Percentiles rank a stretch among this genome's conserved stretches.
Conservation (phyloP, 2,329 filamentous ascomycete genomes). For the Keithomyces neogunnii region DNA sequence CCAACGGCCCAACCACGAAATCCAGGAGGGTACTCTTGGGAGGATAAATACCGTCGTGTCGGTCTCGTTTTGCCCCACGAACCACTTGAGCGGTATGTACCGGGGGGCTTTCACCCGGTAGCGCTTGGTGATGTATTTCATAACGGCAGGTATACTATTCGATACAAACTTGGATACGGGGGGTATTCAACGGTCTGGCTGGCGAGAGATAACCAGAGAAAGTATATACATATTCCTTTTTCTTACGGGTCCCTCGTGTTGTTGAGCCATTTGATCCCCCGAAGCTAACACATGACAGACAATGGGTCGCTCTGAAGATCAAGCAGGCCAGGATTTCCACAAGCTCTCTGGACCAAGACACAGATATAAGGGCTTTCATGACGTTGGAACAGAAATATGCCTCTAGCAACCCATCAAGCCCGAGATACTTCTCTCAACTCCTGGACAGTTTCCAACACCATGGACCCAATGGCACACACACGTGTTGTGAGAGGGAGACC, state of each 20-base stretch:
- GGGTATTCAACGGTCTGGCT: too few species aligned
- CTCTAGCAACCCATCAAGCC: not conserved
- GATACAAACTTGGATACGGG: too few species aligned
- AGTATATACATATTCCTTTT: not conserved
- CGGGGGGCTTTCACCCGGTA: too few species aligned
- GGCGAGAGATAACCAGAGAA: not conserved
- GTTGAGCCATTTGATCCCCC: not conserved
- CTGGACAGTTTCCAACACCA: conserved; percentile 5
- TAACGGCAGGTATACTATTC: too few species aligned
- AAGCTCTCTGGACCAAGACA: conserved; percentile 3
- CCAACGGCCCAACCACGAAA: too few species aligned
- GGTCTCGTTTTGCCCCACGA: too few species aligned
- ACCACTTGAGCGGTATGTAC: too few species aligned
- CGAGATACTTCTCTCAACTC: conserved; percentile 3
- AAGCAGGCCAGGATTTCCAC: conserved; percentile 6
- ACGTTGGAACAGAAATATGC: not conserved
- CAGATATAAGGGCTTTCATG: not conserved
- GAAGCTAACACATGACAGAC: not conserved
- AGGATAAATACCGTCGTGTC: too few species aligned
- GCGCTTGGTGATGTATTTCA: too few species aligned
- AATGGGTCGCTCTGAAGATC: conserved; percentile 7
- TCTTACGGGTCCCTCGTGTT: not conserved
- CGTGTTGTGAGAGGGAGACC: too few species aligned
- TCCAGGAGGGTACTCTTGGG: too few species aligned
- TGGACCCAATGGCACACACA: conserved; percentile 9